A percentile compares a stretch with the other conserved stretches of the same genome.
Conservation (phyloP, 2,329 filamentous ascomycete genomes). For the Cladosporium halotolerans region DNA sequence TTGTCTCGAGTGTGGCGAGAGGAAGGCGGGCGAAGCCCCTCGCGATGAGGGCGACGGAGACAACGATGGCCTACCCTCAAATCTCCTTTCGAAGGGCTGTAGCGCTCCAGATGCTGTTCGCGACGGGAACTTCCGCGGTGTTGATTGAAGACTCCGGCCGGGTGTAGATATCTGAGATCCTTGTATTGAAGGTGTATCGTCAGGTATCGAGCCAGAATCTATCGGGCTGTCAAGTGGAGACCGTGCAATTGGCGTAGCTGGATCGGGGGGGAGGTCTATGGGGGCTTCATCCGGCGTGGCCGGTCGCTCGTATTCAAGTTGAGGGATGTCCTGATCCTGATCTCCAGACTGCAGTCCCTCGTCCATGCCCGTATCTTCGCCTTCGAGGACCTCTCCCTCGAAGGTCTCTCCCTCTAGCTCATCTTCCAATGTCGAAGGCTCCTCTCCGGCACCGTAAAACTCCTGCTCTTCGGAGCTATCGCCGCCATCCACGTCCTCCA, state of each 20-base stretch:
- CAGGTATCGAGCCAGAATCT: constrained; percentile 67
- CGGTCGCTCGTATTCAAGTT: constrained; percentile 14
- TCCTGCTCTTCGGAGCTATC: background rate
- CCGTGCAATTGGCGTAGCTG: constrained; percentile 16
- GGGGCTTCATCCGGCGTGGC: constrained; percentile 4
- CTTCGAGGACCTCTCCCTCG: constrained; percentile 5
- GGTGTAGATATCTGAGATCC: constrained; percentile 54
- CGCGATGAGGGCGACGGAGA: constrained; percentile 57
- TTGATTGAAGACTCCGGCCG: constrained; percentile 65
- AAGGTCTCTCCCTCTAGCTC: constrained; percentile 9
- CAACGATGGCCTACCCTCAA: constrained; percentile 77
- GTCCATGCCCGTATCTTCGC: constrained; percentile 14
- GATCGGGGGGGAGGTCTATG: constrained; percentile 2
- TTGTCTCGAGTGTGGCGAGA: constrained; percentile 71
- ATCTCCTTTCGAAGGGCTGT: constrained; percentile 88
- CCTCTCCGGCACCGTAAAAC: background rate
- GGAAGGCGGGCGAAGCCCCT: constrained; percentile 69
- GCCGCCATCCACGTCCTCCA: constrained; percentile 8
- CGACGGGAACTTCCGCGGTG: constrained; percentile 54
- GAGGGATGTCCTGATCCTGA: constrained; percentile 19
- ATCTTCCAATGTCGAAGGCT: constrained; percentile 6
- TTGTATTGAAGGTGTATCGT: constrained; percentile 78
- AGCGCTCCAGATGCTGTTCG: constrained; percentile 72
- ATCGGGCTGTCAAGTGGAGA: constrained; percentile 56
- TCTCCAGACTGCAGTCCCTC: constrained; percentile 6